Evolutionary conservation across 2,329 filamentous ascomycete species (phyloP).

Genomic region (Cladosporium phlei): DNA sequence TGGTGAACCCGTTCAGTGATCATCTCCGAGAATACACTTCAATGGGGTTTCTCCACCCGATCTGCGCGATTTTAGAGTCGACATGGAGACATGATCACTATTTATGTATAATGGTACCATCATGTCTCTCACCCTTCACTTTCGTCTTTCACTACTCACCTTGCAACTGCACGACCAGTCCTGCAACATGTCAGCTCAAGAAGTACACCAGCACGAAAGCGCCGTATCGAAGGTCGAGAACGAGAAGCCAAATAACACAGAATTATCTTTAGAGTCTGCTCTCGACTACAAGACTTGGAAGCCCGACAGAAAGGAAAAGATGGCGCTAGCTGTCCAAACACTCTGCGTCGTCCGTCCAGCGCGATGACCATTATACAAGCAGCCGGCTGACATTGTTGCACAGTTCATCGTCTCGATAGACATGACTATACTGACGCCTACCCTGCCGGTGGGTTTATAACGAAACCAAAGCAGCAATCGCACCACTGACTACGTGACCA

Average conservation of each 20-base stretch:
- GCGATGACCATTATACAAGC: background rate
- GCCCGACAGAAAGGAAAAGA: background rate
- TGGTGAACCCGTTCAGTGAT: background rate
- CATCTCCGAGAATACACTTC: background rate
- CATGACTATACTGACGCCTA: constrained; percentile 44
- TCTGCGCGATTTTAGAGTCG: too few species aligned
- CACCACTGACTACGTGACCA: constrained; percentile 17
- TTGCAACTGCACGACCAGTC: too few species aligned
- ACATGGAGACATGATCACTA: too few species aligned
- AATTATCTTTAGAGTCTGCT: background rate
- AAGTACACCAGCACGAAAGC: too few species aligned
- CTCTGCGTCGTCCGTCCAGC: background rate
- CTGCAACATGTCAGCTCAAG: too few species aligned
- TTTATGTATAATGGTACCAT: too few species aligned
- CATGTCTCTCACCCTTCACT: too few species aligned
- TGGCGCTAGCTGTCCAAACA: background rate
- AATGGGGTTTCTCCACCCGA: background rate
- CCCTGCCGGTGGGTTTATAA: constrained; percentile 37
- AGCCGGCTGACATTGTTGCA: background rate
- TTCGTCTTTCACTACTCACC: too few species aligned
- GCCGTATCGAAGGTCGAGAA: too few species aligned
- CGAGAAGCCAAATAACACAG: too few species aligned
- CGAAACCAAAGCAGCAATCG: background rate
- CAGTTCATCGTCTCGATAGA: constrained; percentile 47
- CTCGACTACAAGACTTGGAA: background rate